A percentile compares a stretch with the other conserved stretches of the same genome.
phyloP scores from a whole-genome alignment of 805 yeast genomes.

The Saccharomycopsis sp. region DNA sequence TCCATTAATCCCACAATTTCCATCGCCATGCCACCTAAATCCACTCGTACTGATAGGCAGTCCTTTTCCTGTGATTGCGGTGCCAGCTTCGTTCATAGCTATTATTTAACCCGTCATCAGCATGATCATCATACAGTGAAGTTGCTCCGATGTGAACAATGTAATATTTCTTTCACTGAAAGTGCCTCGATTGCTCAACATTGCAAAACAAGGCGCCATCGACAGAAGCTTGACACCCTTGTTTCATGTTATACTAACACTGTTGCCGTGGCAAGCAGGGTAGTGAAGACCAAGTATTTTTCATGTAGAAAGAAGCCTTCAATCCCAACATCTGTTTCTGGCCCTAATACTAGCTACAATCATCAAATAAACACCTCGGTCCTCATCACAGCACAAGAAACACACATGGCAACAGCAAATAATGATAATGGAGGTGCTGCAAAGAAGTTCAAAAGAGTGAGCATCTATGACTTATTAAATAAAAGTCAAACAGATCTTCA shows the following conservation, averaged over 20 bases:
- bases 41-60: neutral
- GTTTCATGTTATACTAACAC: neutral
- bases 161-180: constrained; percentile 18
- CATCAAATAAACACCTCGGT: too few species aligned
- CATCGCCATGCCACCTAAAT: neutral
- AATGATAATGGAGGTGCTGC: neutral
- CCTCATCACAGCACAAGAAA: too few species aligned
- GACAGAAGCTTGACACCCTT: constrained; percentile 3
- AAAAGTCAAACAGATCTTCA: neutral
- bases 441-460: neutral
- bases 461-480: neutral
- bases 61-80: constrained; percentile 22
- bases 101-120: constrained; percentile 19
- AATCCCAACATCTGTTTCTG: neutral
- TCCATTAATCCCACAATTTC: too few species aligned
- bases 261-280: neutral
- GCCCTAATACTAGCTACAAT: too few species aligned
- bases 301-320: neutral
- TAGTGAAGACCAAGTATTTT: neutral
- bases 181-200: constrained; percentile 18
- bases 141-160: constrained; percentile 17
- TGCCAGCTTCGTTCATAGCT: constrained; percentile 24
- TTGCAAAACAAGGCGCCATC: constrained; percentile 17
- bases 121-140: constrained; percentile 14
- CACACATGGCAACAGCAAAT: too few species aligned